phyloP scores from a whole-genome alignment of 2,329 filamentous ascomycete genomes.

The Penicillium sp. region DNA sequence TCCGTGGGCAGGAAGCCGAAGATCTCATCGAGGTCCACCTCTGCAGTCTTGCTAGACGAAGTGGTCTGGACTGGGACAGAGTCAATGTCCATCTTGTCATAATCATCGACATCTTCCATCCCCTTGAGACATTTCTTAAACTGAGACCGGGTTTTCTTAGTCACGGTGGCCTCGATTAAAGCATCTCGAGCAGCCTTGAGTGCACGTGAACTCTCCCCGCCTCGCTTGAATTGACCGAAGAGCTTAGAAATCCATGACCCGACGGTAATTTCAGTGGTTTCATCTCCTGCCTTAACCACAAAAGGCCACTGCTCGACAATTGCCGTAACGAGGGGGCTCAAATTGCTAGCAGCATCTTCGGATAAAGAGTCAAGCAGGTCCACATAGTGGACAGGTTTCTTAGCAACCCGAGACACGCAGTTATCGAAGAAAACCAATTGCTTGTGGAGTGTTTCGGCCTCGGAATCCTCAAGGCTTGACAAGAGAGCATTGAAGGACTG shows the following conservation, averaged over 20 bases:
- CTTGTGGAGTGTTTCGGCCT: conserved; percentile 27
- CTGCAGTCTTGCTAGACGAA: conserved; percentile 8
- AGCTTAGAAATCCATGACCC: conserved; percentile 56
- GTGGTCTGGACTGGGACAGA: conserved; percentile 5
- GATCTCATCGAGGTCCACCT: conserved; percentile 48
- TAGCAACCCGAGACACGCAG: conserved; percentile 68
- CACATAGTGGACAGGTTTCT: conserved; percentile 75
- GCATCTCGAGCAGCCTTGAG: conserved; percentile 45
- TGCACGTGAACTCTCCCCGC: conserved; percentile 48
- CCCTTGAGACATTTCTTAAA: conserved; percentile 39
- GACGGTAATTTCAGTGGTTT: conserved; percentile 45
- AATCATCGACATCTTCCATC: conserved; percentile 12
- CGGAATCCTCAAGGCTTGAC: conserved; percentile 35
- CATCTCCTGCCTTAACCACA: conserved; percentile 49
- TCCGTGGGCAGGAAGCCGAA: conserved; percentile 49
- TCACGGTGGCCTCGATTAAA: conserved; percentile 40
- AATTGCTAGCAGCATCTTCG: conserved; percentile 31
- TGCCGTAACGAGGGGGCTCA: conserved; percentile 63
- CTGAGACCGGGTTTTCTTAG: conserved; percentile 32
- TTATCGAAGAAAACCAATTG: conserved; percentile 75
- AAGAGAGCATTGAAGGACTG: conserved; percentile 36
- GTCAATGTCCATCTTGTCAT: conserved; percentile 19
- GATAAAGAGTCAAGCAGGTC: conserved; percentile 43
- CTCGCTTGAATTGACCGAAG: conserved; percentile 51
- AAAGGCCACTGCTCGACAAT: conserved; percentile 76